phyloP scores from a whole-genome alignment of 768 basidiomycete genomes.

The Suillus subluteus region DNA sequence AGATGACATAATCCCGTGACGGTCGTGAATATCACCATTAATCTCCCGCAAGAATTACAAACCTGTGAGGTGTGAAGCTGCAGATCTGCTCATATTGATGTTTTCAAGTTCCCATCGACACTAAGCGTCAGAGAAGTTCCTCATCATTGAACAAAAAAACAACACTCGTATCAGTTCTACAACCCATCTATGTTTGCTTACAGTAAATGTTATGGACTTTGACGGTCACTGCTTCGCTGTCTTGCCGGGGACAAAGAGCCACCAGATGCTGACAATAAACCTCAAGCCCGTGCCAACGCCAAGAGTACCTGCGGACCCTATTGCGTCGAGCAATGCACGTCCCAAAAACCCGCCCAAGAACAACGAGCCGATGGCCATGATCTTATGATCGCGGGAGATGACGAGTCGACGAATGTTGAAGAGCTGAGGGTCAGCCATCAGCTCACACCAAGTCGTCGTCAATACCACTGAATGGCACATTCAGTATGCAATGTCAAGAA shows the following conservation, averaged over 20 bases:
- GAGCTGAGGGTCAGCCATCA: constrained; percentile 75
- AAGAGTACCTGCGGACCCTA: constrained; percentile 62
- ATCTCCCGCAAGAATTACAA: not conserved
- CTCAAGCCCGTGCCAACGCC: constrained; percentile 68
- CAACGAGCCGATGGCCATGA: constrained; percentile 60
- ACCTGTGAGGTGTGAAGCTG: not conserved
- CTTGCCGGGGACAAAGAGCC: constrained; percentile 58
- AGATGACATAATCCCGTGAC: not conserved
- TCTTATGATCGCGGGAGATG: constrained; percentile 66
- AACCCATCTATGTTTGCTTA: constrained; percentile 7
- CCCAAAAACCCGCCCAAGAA: constrained; percentile 74
- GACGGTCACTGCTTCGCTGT: not conserved
- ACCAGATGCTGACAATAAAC: constrained; percentile 58
- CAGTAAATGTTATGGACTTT: not conserved
- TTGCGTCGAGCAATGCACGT: constrained; percentile 55
- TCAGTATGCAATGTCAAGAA: not conserved
- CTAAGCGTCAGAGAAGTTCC: not conserved
- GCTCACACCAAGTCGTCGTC: constrained; percentile 86
- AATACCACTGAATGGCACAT: constrained; percentile 56
- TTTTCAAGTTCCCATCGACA: not conserved
- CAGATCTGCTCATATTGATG: not conserved
- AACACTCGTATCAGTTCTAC: not conserved
- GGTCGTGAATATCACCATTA: not conserved
- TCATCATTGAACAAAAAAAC: not conserved
- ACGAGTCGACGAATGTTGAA: constrained; percentile 56